Base-by-base conservation (phyloP, 805 yeast species). In the Candida manassasensis region DNA sequence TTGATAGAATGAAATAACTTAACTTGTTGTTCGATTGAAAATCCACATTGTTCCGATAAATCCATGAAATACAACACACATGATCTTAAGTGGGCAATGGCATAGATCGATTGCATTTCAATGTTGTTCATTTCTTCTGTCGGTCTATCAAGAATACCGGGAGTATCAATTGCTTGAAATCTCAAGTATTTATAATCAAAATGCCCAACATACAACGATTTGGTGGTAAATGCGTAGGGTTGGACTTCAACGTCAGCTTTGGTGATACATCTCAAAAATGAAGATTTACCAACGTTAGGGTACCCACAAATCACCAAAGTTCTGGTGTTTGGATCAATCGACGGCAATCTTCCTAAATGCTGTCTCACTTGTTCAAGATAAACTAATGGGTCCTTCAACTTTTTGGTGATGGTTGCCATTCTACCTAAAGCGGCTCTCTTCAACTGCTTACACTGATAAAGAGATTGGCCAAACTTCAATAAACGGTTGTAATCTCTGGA, bases 121-220 rank as follows among this genome's bases (percentile, higher is more conserved):
- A 93, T 93, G 67, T 93, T 93, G 73, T 93, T 93, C 99, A 93
- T 93, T 61, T 93, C 98, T 65, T 93, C 99, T 29, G 97, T 88
- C 41, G 98, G 98, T 63, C 97, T 81, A 66, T 93, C 99, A 60
- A 93, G 73, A 53, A 93, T 89, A 71, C 99, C 99, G 21, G 99
- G 98, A 25, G 98, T 93, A 66, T 93, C 99, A 57, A 93, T 93
- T 38, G 97, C 98, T 71, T 93, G 99, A 72, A 93, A 93, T 56
- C 99, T 76, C 56, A 93, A 71, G 63, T 93, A 94, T 69, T 93
- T 93, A 71, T 93, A 93, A 69, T 93, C 99, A 60, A 93, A 93
- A 69, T 93, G 99, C 49, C 99, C 99, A 40, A 93, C 99, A 53
- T 87, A 93, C 52, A 93, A 70, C 21, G 96, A 85, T 69, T 93